Percentiles rank a stretch among this genome's conserved stretches.
phyloP scores from a whole-genome alignment of 2,329 filamentous ascomycete genomes.

The Aspergillus japonicus region DNA sequence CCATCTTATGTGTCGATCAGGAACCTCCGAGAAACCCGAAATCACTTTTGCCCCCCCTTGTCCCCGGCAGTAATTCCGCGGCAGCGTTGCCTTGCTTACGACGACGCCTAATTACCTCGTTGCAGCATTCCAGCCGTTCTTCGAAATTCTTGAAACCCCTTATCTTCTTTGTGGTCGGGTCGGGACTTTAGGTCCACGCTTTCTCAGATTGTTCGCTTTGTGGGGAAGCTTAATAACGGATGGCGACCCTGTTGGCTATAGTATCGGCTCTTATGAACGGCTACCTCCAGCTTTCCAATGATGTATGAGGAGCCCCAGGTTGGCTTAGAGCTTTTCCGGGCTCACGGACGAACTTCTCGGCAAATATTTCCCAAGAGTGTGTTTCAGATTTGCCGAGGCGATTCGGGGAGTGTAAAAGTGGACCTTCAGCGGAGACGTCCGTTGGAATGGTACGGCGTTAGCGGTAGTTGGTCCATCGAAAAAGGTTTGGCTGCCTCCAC shows the following conservation, averaged over 20 bases:
- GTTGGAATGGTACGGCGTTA: conserved; percentile 5
- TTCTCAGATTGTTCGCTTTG: background rate
- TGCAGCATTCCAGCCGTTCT: background rate
- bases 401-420: conserved; percentile 5
- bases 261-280: conserved; percentile 2
- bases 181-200: background rate
- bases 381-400: conserved; percentile 28
- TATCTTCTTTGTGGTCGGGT: background rate
- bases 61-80: background rate
- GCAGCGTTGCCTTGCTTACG: conserved; percentile 1
- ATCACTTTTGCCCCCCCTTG: background rate
- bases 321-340: conserved; percentile 16
- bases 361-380: conserved; percentile 17
- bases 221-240: background rate
- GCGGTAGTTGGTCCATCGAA: conserved; percentile 4
- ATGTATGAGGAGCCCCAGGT: conserved; percentile 4
- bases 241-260: background rate
- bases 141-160: background rate
- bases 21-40: conserved; percentile 10
- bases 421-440: conserved; percentile 6
- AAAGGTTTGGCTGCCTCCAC: conserved; percentile 9
- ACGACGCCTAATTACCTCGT: background rate
- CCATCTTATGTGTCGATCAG: conserved; percentile 8
- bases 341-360: conserved; percentile 22
- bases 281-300: background rate